A percentile compares a stretch with the other conserved stretches of the same genome.
These are phyloP conservation scores for Quercus ilex DNA, from an alignment of 306 rosid species.

Conservation along the genomic window DNA sequence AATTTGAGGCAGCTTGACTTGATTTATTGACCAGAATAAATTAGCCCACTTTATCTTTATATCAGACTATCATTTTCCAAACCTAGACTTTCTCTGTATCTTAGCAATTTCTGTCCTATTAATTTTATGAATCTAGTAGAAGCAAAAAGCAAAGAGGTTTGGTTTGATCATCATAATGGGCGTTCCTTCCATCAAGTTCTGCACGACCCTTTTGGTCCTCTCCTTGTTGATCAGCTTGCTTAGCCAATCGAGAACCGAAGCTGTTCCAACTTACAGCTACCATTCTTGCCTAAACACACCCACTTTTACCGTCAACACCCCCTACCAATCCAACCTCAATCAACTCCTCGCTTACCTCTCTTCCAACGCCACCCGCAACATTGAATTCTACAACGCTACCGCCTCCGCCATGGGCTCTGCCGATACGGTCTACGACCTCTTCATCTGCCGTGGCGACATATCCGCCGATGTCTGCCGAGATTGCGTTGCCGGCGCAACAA, in stretches of 20 bases:
- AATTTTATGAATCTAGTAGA: background rate
- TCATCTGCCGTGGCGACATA: slow-evolving; percentile 43
- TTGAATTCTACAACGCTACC: slow-evolving; percentile 36
- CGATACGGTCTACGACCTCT: slow-evolving; percentile 34
- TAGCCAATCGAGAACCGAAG: background rate
- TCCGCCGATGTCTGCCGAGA: slow-evolving; percentile 37
- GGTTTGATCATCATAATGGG: background rate
- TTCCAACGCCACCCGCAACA: slow-evolving; percentile 24
- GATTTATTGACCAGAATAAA: too few relatives aligned
- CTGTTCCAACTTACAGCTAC: background rate
- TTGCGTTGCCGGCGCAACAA: slow-evolving; percentile 36
- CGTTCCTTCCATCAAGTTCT: background rate
- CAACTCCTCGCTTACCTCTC: background rate
- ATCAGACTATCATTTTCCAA: too few relatives aligned
- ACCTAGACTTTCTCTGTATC: too few relatives aligned
- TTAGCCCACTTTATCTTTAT: too few relatives aligned
- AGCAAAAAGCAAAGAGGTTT: background rate
- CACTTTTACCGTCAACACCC: too few relatives aligned
- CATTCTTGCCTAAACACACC: too few relatives aligned
- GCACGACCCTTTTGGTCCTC: background rate
- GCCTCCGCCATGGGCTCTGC: background rate
- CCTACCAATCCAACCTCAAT: background rate
- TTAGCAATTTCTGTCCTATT: background rate
- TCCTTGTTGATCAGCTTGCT: background rate
- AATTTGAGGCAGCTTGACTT: too few relatives aligned